Conservation (phyloP, 225 moss, liverwort and hornwort genomes). For the Thuidium tamariscinum region DNA sequence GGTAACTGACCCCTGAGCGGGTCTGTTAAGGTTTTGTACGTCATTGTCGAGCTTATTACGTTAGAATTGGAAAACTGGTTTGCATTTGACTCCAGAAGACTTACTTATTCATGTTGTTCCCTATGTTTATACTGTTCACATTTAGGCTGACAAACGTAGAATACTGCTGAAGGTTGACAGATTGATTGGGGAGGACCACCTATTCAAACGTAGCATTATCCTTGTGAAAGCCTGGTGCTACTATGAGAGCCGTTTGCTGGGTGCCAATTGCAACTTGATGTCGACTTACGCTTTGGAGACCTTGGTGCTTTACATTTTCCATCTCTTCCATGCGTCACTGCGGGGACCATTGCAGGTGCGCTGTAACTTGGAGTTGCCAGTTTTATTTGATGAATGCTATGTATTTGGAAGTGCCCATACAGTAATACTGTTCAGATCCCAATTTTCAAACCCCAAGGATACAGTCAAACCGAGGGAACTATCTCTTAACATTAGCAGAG, state of each 20-base stretch:
- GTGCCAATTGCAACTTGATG: conserved; percentile 64
- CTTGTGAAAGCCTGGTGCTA: conserved; percentile 90
- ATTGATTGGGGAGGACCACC: conserved; percentile 48
- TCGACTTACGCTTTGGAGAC: conserved; percentile 88
- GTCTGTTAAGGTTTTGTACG: background rate
- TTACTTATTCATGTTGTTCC: background rate
- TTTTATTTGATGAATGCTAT: background rate
- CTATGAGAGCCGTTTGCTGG: conserved; percentile 70
- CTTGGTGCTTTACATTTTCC: conserved; percentile 76
- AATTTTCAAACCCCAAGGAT: background rate
- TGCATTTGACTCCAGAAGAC: background rate
- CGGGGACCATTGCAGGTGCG: conserved; percentile 57
- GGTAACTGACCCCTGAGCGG: background rate
- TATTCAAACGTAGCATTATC: conserved; percentile 82
- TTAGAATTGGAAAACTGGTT: background rate
- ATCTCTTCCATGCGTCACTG: conserved; percentile 60
- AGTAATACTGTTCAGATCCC: background rate
- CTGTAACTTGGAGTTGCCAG: background rate
- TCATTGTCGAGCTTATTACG: background rate
- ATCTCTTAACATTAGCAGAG: background rate
- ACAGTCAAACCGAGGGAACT: background rate
- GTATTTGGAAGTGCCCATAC: background rate
- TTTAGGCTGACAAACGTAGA: background rate
- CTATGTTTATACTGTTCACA: background rate
- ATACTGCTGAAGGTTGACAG: conserved; percentile 53